Conservation (phyloP, 306 rosid species). For the Ormosia emarginata region DNA sequence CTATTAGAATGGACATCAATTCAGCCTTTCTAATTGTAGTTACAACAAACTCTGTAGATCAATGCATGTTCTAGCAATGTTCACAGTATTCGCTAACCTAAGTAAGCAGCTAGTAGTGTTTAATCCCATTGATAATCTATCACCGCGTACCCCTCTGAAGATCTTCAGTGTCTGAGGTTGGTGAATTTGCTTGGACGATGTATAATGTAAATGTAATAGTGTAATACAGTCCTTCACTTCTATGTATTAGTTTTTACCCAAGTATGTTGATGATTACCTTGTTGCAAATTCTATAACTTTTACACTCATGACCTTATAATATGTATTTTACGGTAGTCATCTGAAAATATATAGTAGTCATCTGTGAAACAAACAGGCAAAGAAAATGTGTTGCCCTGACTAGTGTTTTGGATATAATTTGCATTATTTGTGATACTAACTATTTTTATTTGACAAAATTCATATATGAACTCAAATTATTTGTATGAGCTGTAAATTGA, state of each 20-base stretch:
- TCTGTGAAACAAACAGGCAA: too few species aligned
- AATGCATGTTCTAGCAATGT: conserved; percentile 18
- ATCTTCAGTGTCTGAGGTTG: neutral
- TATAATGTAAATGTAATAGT: neutral
- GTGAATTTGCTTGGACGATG: neutral
- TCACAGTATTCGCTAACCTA: neutral
- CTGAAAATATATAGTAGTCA: too few species aligned
- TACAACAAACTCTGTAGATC: neutral
- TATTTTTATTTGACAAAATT: too few species aligned
- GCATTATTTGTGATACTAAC: too few species aligned
- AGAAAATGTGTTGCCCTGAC: too few species aligned
- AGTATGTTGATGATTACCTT: too few species aligned
- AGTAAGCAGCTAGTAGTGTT: neutral
- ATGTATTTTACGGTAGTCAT: too few species aligned
- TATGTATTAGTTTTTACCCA: too few species aligned
- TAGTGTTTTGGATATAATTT: too few species aligned
- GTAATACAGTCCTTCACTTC: neutral
- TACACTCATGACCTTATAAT: neutral
- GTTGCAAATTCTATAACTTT: neutral
- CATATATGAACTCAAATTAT: neutral
- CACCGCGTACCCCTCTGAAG: too few species aligned
- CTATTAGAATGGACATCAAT: neutral
- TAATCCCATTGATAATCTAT: too few species aligned
- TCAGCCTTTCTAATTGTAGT: neutral
- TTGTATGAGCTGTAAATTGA: neutral